Percentiles rank a stretch among this genome's conserved stretches.
phyloP scores from a whole-genome alignment of 2,329 filamentous ascomycete genomes.

The Botryotinia narcissicola region DNA sequence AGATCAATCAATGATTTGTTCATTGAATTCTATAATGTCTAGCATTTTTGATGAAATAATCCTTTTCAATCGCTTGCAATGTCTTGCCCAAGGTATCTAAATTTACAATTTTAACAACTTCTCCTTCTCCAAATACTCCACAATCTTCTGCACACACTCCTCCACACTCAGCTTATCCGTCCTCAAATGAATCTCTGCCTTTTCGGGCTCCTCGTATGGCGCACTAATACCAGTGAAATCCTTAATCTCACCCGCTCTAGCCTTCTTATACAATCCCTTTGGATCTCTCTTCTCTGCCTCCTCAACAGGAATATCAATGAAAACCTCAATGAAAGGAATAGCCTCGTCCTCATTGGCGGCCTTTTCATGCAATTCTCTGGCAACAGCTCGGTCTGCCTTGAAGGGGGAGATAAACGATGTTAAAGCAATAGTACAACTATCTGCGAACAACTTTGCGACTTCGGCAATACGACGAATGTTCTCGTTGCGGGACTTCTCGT shows the following conservation, averaged over 20 bases:
- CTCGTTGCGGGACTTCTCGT: conserved; percentile 89
- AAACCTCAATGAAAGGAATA: conserved; percentile 90
- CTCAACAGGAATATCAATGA: conserved; percentile 84
- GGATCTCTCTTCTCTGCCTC: conserved; percentile 94
- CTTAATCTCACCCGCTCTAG: conserved; percentile 87
- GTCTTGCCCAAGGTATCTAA: conserved; percentile 7
- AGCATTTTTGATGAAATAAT: background rate
- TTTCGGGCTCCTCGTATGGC: conserved; percentile 86
- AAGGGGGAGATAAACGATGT: conserved; percentile 98
- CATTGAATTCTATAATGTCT: conserved; percentile 1
- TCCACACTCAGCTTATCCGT: conserved; percentile 81
- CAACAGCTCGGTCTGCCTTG: conserved; percentile 77
- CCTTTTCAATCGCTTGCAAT: background rate
- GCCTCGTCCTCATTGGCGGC: conserved; percentile 54
- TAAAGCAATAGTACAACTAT: conserved; percentile 80
- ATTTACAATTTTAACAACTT: conserved; percentile 49
- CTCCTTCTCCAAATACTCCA: conserved; percentile 71
- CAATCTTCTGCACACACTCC: conserved; percentile 83
- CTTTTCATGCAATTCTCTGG: conserved; percentile 73
- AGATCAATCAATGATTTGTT: background rate
- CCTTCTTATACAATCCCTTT: conserved; percentile 98
- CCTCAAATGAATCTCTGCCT: conserved; percentile 82
- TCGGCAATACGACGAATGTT: conserved; percentile 97
- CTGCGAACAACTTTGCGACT: conserved; percentile 90
- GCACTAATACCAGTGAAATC: conserved; percentile 96